phyloP scores from a whole-genome alignment of 1,284 basidiomycete species.

The Ustilago cynodontis region DNA sequence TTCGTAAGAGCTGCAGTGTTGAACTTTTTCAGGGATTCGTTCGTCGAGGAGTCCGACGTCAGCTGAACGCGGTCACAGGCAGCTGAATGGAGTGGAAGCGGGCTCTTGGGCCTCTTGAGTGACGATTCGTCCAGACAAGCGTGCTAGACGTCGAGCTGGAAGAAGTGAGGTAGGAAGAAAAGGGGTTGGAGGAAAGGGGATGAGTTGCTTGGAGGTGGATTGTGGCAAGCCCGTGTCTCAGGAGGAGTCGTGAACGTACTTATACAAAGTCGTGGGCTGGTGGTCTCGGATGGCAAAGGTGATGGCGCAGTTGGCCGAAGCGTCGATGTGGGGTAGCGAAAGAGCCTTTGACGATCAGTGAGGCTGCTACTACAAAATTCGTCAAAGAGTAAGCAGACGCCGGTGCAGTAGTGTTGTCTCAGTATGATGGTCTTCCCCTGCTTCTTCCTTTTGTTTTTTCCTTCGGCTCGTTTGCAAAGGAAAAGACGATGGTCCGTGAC shows the following conservation, averaged over 20 bases:
- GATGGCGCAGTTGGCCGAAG: background rate
- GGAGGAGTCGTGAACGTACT: conserved; percentile 21
- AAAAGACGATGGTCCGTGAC: conserved; percentile 19
- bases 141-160: background rate
- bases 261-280: conserved; percentile 16
- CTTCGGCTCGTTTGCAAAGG: background rate
- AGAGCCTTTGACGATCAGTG: conserved; percentile 10
- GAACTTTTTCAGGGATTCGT: background rate
- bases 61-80: background rate
- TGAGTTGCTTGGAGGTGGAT: background rate
- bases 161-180: background rate
- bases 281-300: background rate
- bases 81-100: background rate
- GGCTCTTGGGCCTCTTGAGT: background rate
- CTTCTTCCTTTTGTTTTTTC: background rate
- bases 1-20: background rate
- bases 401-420: conserved; percentile 5
- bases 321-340: background rate
- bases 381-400: background rate
- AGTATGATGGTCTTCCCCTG: background rate
- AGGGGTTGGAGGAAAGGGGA: background rate
- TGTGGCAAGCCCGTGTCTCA: conserved; percentile 1
- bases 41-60: background rate
- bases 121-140: background rate
- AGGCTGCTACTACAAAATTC: background rate